Base-by-base conservation (phyloP, 176 grass and related monocot genomes). In the Carex parvula region DNA sequence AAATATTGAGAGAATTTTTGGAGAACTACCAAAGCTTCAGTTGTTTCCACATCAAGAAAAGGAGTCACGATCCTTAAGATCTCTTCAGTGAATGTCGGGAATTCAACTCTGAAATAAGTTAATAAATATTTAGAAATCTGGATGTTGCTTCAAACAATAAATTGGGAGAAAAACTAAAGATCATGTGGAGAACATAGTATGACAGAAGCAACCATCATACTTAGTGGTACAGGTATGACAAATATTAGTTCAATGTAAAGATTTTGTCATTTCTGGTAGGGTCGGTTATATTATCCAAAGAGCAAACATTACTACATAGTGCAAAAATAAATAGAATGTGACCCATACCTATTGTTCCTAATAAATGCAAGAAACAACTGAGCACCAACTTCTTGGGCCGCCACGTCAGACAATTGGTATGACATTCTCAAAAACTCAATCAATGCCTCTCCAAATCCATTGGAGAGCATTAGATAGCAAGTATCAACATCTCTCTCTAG, bases 361-460 rank as follows among this genome's bases (percentile, higher is more conserved):
- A 87, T 57, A 79, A 70, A 84, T 46, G 88, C 55, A 57, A 87
- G 85, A 86, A 90, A 87, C 32, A 90, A 81, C 24, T 81, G 73
- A 81, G 64, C 55, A 79, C 81, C 88, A 59, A 65, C 79, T 87
- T 75, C 83, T 53, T 81, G 74, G 60, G 81, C 85, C 22, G 30
- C 64, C 0, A 52, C n/a, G 35, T 84, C 70, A 52, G 72, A 70
- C 18, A 42, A n/a, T 30, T 74, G 32, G 24, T 26, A 54, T 20
- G 85, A 86, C 76, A 64, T 90, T 68, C 60, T 80, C 72, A 90
- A 74, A 64, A 90, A 84, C 3, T 26, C 60, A 1, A 75, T 84
- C 46, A 90, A 66, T 80, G 84, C 85, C 69, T 90, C 88, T 53
- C 8, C 46, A 87, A 90, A 90, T 71, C 88, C 88, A 87, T 87